Evolutionary conservation across 2,329 filamentous ascomycete species (phyloP).

Genomic region (Colletotrichum sp.): DNA sequence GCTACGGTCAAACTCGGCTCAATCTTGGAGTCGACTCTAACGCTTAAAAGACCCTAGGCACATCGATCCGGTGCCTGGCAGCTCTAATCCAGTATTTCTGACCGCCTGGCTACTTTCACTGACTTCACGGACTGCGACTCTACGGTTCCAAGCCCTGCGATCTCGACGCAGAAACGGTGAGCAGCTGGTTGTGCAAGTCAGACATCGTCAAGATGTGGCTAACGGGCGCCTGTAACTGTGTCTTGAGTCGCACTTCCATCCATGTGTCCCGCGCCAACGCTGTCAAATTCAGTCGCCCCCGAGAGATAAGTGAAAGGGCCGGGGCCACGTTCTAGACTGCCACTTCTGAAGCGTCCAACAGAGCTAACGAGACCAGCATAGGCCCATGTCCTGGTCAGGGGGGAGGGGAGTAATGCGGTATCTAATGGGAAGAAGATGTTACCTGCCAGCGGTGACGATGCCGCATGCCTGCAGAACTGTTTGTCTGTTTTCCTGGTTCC

Average conservation of each 20-base stretch:
- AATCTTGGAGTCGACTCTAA: neutral
- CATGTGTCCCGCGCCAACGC: neutral
- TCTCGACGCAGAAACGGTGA: neutral
- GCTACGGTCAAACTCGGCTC: neutral
- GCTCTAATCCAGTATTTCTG: neutral
- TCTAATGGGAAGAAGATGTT: neutral
- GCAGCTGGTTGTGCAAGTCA: neutral
- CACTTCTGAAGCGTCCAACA: neutral
- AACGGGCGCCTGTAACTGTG: neutral
- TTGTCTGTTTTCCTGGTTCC: neutral
- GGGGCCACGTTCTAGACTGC: neutral
- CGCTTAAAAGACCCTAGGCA: neutral
- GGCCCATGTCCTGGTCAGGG: neutral
- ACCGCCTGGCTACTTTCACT: neutral
- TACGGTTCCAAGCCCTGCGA: neutral
- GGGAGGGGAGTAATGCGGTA: neutral
- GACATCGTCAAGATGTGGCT: neutral
- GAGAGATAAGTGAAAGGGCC: neutral
- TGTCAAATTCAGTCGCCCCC: neutral
- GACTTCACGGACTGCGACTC: neutral
- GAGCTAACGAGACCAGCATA: neutral
- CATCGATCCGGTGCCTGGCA: neutral
- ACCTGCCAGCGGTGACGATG: neutral
- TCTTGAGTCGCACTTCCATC: neutral
- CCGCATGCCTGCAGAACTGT: neutral